These are phyloP conservation scores for Acanthochlamys bracteata DNA, from an alignment of 106 monocot genomes.

Conservation along the genomic window DNA sequence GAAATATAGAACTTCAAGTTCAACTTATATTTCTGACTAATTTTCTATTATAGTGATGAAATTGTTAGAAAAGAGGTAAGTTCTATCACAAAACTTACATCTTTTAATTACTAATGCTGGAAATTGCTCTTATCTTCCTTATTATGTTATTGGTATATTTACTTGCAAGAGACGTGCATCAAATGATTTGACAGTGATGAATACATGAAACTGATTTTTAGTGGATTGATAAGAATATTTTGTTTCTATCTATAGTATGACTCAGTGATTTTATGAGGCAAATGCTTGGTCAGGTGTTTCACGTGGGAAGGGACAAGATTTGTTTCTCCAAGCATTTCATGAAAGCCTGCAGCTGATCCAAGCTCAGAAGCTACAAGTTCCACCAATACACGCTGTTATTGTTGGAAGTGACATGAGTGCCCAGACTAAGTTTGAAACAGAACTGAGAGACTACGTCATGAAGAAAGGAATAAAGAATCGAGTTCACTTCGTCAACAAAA, in stretches of 20 bases:
- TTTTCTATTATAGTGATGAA: too few relatives aligned
- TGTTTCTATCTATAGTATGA: background rate
- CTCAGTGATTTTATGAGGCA: background rate
- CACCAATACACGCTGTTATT: constrained; percentile 69
- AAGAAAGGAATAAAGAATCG: constrained; percentile 59
- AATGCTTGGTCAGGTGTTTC: constrained; percentile 65
- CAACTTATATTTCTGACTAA: too few relatives aligned
- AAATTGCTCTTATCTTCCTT: too few relatives aligned
- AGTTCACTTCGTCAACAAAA: constrained; percentile 94
- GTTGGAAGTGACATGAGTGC: constrained; percentile 96
- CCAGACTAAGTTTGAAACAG: constrained; percentile 78
- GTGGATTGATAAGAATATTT: background rate
- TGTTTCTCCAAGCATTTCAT: constrained; percentile 81
- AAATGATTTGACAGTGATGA: too few relatives aligned
- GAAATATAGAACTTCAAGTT: too few relatives aligned
- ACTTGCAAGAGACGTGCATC: too few relatives aligned
- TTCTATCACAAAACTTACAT: too few relatives aligned
- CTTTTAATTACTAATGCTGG: too few relatives aligned
- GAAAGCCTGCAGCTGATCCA: constrained; percentile 65
- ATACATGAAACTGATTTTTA: background rate
- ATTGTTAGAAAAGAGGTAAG: too few relatives aligned
- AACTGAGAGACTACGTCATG: constrained; percentile 60
- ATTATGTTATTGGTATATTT: too few relatives aligned
- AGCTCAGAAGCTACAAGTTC: constrained; percentile 68
- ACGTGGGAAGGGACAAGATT: constrained; percentile 88